A percentile compares a stretch with the other conserved stretches of the same genome.
phyloP scores from a whole-genome alignment of 768 basidiomycete genomes.

The Hericium alpestre region DNA sequence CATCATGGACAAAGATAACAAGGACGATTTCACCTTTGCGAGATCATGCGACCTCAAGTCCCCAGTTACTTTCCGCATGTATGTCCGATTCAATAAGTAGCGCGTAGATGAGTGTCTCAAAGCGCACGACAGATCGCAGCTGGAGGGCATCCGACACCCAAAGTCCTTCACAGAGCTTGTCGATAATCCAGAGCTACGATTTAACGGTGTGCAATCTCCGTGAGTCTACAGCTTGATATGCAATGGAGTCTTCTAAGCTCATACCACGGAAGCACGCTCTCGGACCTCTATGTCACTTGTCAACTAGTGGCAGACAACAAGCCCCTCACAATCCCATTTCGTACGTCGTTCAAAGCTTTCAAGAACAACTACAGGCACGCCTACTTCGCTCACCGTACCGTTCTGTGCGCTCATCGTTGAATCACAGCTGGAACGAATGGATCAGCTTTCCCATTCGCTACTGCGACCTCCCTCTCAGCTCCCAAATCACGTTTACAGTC shows the following conservation, averaged over 20 bases:
- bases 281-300: constrained; percentile 90
- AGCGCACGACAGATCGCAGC: constrained; percentile 49
- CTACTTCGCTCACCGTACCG: neutral
- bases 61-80: constrained; percentile 84
- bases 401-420: neutral
- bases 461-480: constrained; percentile 81
- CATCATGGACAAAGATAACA: constrained; percentile 49
- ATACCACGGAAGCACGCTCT: constrained; percentile 48
- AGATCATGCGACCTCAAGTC: constrained; percentile 82
- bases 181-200: constrained; percentile 71
- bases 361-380: constrained; percentile 58
- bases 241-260: constrained; percentile 4
- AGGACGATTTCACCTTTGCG: constrained; percentile 89
- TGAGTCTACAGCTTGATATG: constrained; percentile 25
- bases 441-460: constrained; percentile 87
- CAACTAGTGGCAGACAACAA: constrained; percentile 91
- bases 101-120: neutral
- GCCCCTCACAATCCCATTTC: constrained; percentile 82
- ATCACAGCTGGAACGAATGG: constrained; percentile 86
- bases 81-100: neutral
- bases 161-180: constrained; percentile 69
- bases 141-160: constrained; percentile 73
- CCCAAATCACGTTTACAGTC: constrained; percentile 88
- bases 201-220: constrained; percentile 80
- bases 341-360: constrained; percentile 89